These are phyloP conservation scores for Manihot esculenta DNA, from an alignment of 441 rosid genomes.

Conservation along the genomic window DNA sequence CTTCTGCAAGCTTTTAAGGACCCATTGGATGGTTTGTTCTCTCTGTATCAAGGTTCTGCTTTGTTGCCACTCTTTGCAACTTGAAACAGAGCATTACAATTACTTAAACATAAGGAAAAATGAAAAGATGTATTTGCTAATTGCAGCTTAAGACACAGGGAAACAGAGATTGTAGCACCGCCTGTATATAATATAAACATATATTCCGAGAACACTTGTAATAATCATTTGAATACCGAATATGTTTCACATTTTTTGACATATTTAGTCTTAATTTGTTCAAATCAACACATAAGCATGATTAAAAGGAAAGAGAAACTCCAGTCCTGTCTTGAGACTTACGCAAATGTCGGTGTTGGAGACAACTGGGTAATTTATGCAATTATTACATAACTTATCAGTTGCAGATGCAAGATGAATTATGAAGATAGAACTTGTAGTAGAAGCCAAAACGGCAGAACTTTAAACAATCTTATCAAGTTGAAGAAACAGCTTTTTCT, in stretches of 20 bases:
- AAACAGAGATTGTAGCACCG: background rate
- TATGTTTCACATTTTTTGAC: constrained; percentile 1
- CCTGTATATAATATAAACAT: background rate
- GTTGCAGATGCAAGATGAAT: constrained; percentile 79
- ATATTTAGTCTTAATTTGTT: constrained; percentile 8
- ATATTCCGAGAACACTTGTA: background rate
- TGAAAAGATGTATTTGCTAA: background rate
- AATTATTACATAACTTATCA: constrained; percentile 39
- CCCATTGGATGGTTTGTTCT: constrained; percentile 96
- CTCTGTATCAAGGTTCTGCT: constrained; percentile 79
- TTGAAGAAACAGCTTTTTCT: constrained; percentile 60
- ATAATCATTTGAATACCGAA: background rate
- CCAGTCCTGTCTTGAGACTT: background rate
- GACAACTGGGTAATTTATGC: background rate
- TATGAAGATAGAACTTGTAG: constrained; percentile 86
- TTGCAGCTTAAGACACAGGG: too few relatives aligned
- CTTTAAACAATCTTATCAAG: constrained; percentile 57
- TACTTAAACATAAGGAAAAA: background rate
- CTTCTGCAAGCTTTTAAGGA: constrained; percentile 74
- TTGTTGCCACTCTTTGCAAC: constrained; percentile 77
- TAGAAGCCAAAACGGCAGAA: constrained; percentile 75
- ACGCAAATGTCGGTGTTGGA: background rate
- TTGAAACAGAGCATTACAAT: background rate
- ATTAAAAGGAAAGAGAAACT: background rate
- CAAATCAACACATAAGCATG: background rate